Evolutionary conservation across 441 rosid species (phyloP), one percentile per base, ranked within the genome.

Genomic region (Croton setiger): DNA sequence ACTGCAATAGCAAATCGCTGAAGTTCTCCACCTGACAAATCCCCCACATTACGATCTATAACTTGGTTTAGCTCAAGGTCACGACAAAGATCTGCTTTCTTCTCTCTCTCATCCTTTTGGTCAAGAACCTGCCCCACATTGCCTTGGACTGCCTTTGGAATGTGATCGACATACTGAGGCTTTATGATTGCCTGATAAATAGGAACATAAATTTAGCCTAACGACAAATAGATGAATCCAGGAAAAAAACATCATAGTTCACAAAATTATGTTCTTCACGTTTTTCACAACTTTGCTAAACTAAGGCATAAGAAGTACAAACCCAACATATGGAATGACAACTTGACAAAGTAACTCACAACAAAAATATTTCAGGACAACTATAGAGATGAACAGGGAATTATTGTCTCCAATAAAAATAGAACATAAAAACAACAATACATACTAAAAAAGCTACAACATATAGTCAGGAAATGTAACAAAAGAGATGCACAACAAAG

Each of bases 151-250:
- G 94, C 96, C 77, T 84, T 94, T 66, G 96, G 98, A 70, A 94
- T 94, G 79, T 94, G 93, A 80, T 94, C 99, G n/a, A 94, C 98
- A 81, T 92, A 92, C 74, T 94, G 99, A 8, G 99, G 99, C 82
- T 94, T 95, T 67, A 95, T 95, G 54, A 90, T 88, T 66, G 95
- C 98, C 99, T 92, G 82, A n/a, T 56, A 58, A 57, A 78, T 45
- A 74, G n/a, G 63, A 55, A 66, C 10, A 60, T 4, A 20, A 41
- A 56, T 52, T 78, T 45, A 71, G 60, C 54, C 56, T 57, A 54
- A 63, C 7, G 51, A 75, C 57, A 49, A 13, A 5, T n/a, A 54
- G 57, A 61, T 66, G 67, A 57, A 64, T 48, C 37, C 27, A 27
- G 31, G 31, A 27, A 37, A 45, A 0, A 0, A 11, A 20, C n/a